Evolutionary conservation across 2,329 filamentous ascomycete genomes (phyloP).

Genomic region (Cercospora berteroae): DNA sequence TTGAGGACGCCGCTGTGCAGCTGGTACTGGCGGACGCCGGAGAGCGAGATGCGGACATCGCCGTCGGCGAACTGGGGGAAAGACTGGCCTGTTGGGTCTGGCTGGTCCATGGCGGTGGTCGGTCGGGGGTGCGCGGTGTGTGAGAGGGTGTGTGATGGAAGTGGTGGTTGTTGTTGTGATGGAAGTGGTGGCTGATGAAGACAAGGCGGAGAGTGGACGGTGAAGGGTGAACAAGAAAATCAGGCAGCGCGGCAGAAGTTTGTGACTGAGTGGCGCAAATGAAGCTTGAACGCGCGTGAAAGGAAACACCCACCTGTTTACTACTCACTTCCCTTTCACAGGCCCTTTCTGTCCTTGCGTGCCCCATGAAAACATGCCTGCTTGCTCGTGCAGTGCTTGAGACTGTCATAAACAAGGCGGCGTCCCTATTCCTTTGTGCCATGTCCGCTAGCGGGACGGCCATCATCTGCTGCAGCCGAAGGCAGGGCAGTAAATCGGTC

Average conservation of each 20-base stretch:
- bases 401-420: not conserved
- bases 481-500: not conserved
- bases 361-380: not conserved
- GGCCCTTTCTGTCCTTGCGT: not conserved
- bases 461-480: not conserved
- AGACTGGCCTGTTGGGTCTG: constrained; percentile 5
- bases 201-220: not conserved
- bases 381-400: not conserved
- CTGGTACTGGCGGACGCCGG: constrained; percentile 38
- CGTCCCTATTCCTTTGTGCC: not conserved
- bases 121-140: not conserved
- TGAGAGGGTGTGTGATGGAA: not conserved
- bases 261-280: not conserved
- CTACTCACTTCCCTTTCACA: not conserved
- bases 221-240: not conserved
- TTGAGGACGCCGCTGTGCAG: constrained; percentile 42
- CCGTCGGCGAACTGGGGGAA: constrained; percentile 43
- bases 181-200: not conserved
- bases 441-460: not conserved
- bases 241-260: not conserved
- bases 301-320: not conserved
- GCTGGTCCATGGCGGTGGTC: not conserved
- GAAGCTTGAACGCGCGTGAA: not conserved
- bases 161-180: not conserved
- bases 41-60: constrained; percentile 42